A percentile compares a stretch with the other conserved stretches of the same genome.
These are phyloP conservation scores for Decorospora gaudefroyi DNA, from an alignment of 2,329 filamentous ascomycete species.

Conservation along the genomic window DNA sequence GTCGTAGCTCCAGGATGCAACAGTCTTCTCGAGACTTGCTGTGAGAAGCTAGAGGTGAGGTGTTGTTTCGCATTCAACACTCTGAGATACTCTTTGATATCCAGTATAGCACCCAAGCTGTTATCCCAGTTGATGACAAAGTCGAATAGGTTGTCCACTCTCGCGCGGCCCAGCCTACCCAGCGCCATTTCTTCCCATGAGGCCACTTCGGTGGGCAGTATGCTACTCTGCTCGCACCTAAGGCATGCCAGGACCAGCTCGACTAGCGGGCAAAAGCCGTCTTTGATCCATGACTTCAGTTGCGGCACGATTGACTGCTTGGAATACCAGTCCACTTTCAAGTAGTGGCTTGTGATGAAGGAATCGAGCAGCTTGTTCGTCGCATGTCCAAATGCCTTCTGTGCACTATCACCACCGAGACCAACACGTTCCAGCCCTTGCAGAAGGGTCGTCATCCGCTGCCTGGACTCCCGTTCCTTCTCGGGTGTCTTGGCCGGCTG, in stretches of 20 bases:
- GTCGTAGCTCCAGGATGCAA: slow-evolving; percentile 78
- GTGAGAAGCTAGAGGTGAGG: slow-evolving; percentile 70
- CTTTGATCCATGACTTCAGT: slow-evolving; percentile 69
- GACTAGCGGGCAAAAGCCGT: slow-evolving; percentile 67
- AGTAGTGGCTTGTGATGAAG: slow-evolving; percentile 65
- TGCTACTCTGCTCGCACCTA: slow-evolving; percentile 33
- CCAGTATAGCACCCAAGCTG: slow-evolving; percentile 72
- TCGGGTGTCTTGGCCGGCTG: slow-evolving; percentile 24
- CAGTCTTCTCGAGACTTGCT: slow-evolving; percentile 66
- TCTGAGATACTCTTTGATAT: slow-evolving; percentile 71
- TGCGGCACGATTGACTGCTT: slow-evolving; percentile 62
- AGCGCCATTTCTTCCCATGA: slow-evolving; percentile 73
- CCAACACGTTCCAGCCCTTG: slow-evolving; percentile 67
- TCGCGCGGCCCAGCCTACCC: slow-evolving; percentile 67
- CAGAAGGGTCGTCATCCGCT: slow-evolving; percentile 61
- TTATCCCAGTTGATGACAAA: slow-evolving; percentile 76
- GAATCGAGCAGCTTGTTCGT: slow-evolving; percentile 68
- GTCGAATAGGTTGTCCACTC: slow-evolving; percentile 75
- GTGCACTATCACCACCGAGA: slow-evolving; percentile 69
- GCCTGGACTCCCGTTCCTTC: slow-evolving; percentile 46
- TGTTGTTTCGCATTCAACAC: slow-evolving; percentile 70
- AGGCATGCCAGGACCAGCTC: slow-evolving; percentile 61
- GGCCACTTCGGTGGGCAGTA: slow-evolving; percentile 56
- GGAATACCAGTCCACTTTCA: slow-evolving; percentile 62
- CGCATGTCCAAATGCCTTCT: slow-evolving; percentile 71